Conservation (phyloP, 257 asterid species). For the Agastache rugosa region DNA sequence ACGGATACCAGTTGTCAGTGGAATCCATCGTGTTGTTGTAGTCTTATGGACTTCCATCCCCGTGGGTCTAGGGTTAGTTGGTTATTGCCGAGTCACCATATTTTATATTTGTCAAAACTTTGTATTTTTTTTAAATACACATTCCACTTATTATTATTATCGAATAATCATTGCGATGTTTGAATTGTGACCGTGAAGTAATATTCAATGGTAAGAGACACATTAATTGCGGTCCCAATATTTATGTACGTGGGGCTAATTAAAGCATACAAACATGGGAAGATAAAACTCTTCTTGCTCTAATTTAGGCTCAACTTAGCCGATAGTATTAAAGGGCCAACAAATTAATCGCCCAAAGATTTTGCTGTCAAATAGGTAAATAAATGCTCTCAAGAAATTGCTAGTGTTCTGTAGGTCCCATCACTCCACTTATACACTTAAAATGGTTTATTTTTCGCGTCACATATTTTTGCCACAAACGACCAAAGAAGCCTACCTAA, state of each 20-base stretch:
- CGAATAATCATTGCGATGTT: too few species aligned
- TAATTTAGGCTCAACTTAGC: slow-evolving; percentile 30
- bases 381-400: slow-evolving; percentile 12
- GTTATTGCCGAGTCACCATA: too few species aligned
- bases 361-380: slow-evolving; percentile 28
- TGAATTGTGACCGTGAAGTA: background rate
- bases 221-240: slow-evolving; percentile 35
- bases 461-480: slow-evolving; percentile 11
- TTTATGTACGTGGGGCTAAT: slow-evolving; percentile 16
- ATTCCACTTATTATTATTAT: too few species aligned
- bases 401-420: slow-evolving; percentile 2
- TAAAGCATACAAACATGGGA: slow-evolving; percentile 26
- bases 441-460: slow-evolving; percentile 11
- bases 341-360: slow-evolving; percentile 17
- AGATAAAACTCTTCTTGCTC: slow-evolving; percentile 9
- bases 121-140: too few species aligned
- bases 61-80: too few species aligned
- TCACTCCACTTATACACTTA: slow-evolving; percentile 10
- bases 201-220: slow-evolving; percentile 14
- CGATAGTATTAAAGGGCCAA: slow-evolving; percentile 11
- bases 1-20: too few species aligned
- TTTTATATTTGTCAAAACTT: too few species aligned
- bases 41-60: too few species aligned
- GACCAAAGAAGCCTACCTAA: slow-evolving; percentile 14
- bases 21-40: too few species aligned